phyloP scores from a whole-genome alignment of 106 monocot species.

The Dioscorea alata region DNA sequence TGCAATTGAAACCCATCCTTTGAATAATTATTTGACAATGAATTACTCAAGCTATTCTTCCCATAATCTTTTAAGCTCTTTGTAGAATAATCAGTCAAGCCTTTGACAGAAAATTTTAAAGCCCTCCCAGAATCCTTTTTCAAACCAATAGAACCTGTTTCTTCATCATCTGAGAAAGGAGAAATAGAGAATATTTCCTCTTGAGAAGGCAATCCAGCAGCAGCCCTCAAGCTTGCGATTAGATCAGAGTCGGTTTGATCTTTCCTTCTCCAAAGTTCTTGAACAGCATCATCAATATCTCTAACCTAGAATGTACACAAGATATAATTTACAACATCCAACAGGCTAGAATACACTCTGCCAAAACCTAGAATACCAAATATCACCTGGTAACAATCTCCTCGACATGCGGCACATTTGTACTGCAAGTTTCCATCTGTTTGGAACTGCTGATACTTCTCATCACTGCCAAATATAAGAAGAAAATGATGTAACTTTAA shows the following conservation, averaged over 20 bases:
- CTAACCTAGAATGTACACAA: constrained; percentile 51
- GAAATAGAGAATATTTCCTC: constrained; percentile 37
- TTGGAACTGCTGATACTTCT: constrained; percentile 94
- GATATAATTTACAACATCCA: background rate
- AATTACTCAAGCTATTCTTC: constrained; percentile 3
- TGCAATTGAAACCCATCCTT: constrained; percentile 42
- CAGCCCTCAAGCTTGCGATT: constrained; percentile 68
- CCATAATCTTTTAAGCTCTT: constrained; percentile 31
- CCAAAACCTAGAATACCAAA: background rate
- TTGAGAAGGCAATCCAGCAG: constrained; percentile 73
- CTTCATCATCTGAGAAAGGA: constrained; percentile 67
- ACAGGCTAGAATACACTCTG: background rate
- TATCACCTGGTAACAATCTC: constrained; percentile 93
- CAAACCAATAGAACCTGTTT: constrained; percentile 30
- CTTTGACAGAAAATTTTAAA: constrained; percentile 92
- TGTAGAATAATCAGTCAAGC: constrained; percentile 35
- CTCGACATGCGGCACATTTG: constrained; percentile 92
- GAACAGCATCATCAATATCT: constrained; percentile 87
- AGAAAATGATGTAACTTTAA: no score
- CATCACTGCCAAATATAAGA: constrained; percentile 54
- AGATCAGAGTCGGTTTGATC: constrained; percentile 65
- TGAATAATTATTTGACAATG: constrained; percentile 26
- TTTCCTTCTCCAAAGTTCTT: constrained; percentile 94
- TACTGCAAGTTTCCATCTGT: constrained; percentile 77
- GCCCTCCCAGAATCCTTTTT: constrained; percentile 50